Evolutionary conservation across 1,139 yeast species (phyloP), one percentile per base, ranked within the genome.

Genomic region (Debaryomyces nepalensis): DNA sequence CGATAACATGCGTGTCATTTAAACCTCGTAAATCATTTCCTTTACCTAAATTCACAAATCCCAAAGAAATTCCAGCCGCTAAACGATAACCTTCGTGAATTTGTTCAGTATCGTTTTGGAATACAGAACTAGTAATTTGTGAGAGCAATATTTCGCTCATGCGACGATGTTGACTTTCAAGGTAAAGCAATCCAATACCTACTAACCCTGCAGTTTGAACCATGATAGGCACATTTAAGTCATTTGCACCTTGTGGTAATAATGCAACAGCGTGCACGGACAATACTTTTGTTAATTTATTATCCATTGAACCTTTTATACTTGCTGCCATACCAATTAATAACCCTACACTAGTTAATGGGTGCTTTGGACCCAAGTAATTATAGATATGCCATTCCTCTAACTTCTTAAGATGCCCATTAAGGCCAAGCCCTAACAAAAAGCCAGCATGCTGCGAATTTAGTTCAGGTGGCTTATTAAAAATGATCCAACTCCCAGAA

Each of bases 341-440:
- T 33, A 93, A 68, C 0, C 97, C 98, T 29, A 90, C 84, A 61
- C 96, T 87, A 0, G 96, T 88, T 39, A 80, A 77, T 2, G 86
- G 81, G 57, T 88, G 93, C 54, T 95, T 91, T 0, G 97, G 96
- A 0, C 97, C 96, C 40, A 95, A 67, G 51, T 90, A 91, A 56
- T 93, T 91, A 62, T 90, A 95, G 22, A 95, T 87, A 58, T 91
- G 97, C 98, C 99, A 95, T 59, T 93, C 97, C 56, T 95, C 98
- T 23, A 95, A 67, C 35, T 75, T 75, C 48, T 80, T 83, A 51
- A 95, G 66, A 59, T 91, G 97, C 0, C 98, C 98, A 65, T 89
- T 89, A 33, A 95, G 69, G 0, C 99, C 99, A 18, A 93, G 67
- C 0, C 98, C 99, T 20, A 90, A 68, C n/a, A 95, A 65, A 53